Evolutionary conservation across 345 rosid genomes (phyloP).

Genomic region (Angophora floribunda): DNA sequence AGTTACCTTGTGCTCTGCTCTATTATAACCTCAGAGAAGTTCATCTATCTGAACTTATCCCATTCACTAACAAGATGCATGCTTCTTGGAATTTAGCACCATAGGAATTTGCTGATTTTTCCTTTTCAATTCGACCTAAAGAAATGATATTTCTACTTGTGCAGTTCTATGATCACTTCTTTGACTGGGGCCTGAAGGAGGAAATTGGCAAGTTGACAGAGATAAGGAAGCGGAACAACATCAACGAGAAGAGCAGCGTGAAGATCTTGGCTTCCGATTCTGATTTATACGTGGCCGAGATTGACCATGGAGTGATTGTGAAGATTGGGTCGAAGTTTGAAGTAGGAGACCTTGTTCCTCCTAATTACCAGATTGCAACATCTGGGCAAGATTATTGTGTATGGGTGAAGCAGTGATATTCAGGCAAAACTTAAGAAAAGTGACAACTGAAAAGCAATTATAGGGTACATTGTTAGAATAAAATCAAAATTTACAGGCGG

Average conservation of each 20-base stretch:
- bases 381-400: slow-evolving; percentile 47
- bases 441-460: neutral
- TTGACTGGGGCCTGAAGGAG: slow-evolving; percentile 57
- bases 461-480: neutral
- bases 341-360: slow-evolving; percentile 57
- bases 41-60: neutral
- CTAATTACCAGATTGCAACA: slow-evolving; percentile 42
- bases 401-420: slow-evolving; percentile 33
- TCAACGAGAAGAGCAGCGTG: slow-evolving; percentile 34
- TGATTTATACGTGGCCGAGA: slow-evolving; percentile 57
- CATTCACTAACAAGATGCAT: neutral
- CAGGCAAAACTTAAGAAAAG: neutral
- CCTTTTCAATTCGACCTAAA: neutral
- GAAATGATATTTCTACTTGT: neutral
- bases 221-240: slow-evolving; percentile 33
- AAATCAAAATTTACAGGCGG: neutral
- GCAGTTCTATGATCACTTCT: slow-evolving; percentile 81
- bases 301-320: slow-evolving; percentile 54
- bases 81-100: neutral
- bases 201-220: slow-evolving; percentile 33
- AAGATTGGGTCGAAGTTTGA: slow-evolving; percentile 75
- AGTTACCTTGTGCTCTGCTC: neutral
- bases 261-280: slow-evolving; percentile 49
- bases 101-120: neutral
- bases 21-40: neutral